Evolutionary conservation across 2,329 filamentous ascomycete species (phyloP), one percentile per base, ranked within the genome.

Genomic region (Ophiostoma perfectum): DNA sequence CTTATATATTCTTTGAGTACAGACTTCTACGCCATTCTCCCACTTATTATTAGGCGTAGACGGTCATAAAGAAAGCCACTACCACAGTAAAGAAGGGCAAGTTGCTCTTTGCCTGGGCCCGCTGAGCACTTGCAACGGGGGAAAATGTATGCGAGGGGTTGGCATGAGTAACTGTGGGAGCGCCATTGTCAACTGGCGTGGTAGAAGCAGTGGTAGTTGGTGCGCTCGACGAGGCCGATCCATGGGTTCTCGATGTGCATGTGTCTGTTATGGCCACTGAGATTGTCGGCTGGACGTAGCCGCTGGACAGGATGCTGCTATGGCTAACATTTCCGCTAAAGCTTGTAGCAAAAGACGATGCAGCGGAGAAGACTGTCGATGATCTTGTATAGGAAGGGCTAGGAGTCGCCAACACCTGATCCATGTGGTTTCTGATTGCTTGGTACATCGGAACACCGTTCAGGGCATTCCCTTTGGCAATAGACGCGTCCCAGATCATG

Each of bases 401-500:
- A 3, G 66, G 66, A 16, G 38, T n/a, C 47, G 45, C 14, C 47
- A n/a, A 18, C 8, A 7, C 63, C 16, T 49, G 45, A 5, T 27
- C 41, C 44, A 68, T 49, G 14, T 68, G 67, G 14, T 66, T 39
- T 42, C 52, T n/a, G 38, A 68, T 38, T 4, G 58, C 67, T 11
- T 55, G 18, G n/a, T 68, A 64, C 11, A 68, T 4, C 0, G 67
- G 58, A 6, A 45, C 44, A 6, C 67, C 67, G 12, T 41, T 36
- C 1, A 39, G 4, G 1, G 67, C 12, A 42, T 68, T 64, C 1
- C 49, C 38, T 8, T 27, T 55, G 18, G 64, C 67, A 39, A 68
- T 52, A 11, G 64, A 45, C 7, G 42, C 67, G 5, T 66, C 67
- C 38, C 36, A 49, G 6, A 68, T 14, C 67, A 68, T 68, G 44